Conservation (phyloP, 495 filamentous ascomycete species). For the Trichodelitschia bisporula region DNA sequence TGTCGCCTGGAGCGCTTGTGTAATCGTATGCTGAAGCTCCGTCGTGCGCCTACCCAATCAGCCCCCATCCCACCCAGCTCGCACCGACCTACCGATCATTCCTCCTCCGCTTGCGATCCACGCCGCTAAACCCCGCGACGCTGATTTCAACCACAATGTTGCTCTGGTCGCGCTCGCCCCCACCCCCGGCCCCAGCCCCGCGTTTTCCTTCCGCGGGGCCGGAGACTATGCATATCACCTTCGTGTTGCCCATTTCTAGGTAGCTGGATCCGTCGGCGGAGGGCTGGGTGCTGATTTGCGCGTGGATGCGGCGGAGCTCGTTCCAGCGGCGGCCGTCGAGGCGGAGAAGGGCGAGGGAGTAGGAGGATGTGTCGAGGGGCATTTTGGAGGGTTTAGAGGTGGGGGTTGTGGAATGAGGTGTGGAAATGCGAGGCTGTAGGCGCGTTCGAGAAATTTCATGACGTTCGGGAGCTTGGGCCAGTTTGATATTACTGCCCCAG, state of each 20-base stretch:
- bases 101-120: slow-evolving; percentile 55
- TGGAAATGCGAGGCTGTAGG: too few species aligned
- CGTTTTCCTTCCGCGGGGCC: slow-evolving; percentile 50
- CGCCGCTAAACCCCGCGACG: slow-evolving; percentile 66
- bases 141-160: slow-evolving; percentile 61
- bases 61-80: neutral
- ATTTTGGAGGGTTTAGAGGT: too few species aligned
- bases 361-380: slow-evolving; percentile 80
- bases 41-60: slow-evolving; percentile 33
- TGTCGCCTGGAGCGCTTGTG: slow-evolving; percentile 42
- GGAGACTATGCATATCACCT: slow-evolving; percentile 75
- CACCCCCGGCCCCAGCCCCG: slow-evolving; percentile 21
- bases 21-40: slow-evolving; percentile 56
- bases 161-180: slow-evolving; percentile 22
- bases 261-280: slow-evolving; percentile 77
- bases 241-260: slow-evolving; percentile 88
- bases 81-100: slow-evolving; percentile 2
- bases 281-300: slow-evolving; percentile 74
- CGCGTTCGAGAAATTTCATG: too few species aligned
- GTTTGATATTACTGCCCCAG: too few species aligned
- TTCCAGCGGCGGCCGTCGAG: slow-evolving; percentile 96
- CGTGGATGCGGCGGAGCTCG: slow-evolving; percentile 72
- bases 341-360: slow-evolving; percentile 63
- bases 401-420: too few species aligned
- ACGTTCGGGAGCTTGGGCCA: too few species aligned